A percentile compares a stretch with the other conserved stretches of the same genome.
Evolutionary conservation across 441 rosid species (phyloP).

Genomic region (Croton setiger): DNA sequence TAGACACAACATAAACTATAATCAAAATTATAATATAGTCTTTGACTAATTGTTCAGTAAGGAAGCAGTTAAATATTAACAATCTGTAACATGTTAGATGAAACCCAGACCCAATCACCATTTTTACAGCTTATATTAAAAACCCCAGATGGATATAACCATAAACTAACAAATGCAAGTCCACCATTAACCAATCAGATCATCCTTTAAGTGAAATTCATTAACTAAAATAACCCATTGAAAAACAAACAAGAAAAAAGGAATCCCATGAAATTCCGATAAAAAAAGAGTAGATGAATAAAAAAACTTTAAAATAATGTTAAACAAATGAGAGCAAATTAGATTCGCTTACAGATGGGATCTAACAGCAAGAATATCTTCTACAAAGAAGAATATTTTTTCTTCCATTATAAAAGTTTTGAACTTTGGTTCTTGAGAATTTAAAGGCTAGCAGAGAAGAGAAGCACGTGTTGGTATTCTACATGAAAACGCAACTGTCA

Average conservation of each 20-base stretch:
- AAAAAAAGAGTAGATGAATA: not conserved
- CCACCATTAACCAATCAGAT: not conserved
- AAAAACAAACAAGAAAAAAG: not conserved
- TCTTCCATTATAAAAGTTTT: not conserved
- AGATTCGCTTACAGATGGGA: constrained; percentile 22
- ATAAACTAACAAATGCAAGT: not conserved
- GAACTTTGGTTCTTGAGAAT: not conserved
- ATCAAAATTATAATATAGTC: not conserved
- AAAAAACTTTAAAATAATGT: not conserved
- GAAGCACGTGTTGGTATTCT: not conserved
- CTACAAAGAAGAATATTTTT: not conserved
- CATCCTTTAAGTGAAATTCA: not conserved
- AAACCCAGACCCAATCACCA: not conserved
- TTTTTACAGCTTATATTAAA: constrained; percentile 11
- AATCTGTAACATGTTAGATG: too few relatives aligned
- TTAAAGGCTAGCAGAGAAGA: not conserved
- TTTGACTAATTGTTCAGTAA: not conserved
- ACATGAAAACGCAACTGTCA: constrained; percentile 10
- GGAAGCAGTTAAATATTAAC: not conserved
- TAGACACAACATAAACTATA: not conserved
- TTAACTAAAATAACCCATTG: not conserved
- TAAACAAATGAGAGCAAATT: not conserved
- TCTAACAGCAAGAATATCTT: constrained; percentile 3
- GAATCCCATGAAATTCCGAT: not conserved
- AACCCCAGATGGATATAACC: not conserved